Conservation (phyloP, 108 stramenopile species). For the Skeletonema potamos region DNA sequence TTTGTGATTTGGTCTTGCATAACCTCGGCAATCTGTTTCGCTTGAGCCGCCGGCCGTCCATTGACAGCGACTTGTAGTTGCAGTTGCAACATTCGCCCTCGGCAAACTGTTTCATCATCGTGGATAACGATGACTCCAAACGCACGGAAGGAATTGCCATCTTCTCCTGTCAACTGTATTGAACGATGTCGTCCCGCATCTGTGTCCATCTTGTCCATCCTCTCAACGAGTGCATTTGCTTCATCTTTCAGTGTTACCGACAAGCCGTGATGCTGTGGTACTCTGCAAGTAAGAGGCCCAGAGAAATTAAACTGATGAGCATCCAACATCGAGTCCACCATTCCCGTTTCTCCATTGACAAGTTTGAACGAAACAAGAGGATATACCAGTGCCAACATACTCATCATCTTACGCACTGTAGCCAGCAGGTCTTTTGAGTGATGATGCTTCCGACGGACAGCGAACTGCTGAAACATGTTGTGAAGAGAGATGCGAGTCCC, state of each 20-base stretch:
- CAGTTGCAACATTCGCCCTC: slow-evolving; percentile 13
- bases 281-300: background rate
- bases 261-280: background rate
- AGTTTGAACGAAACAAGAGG: slow-evolving; percentile 24
- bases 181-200: background rate
- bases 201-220: slow-evolving; percentile 11
- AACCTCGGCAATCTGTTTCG: slow-evolving; percentile 13
- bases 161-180: slow-evolving; percentile 7
- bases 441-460: slow-evolving; percentile 22
- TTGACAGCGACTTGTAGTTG: slow-evolving; percentile 15
- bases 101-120: background rate
- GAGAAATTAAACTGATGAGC: background rate
- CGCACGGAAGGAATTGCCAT: slow-evolving; percentile 4
- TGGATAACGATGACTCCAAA: slow-evolving; percentile 15
- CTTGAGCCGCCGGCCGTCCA: slow-evolving; percentile 11
- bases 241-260: slow-evolving; percentile 8
- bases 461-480: slow-evolving; percentile 29
- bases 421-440: background rate
- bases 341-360: slow-evolving; percentile 4
- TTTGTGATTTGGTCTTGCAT: background rate
- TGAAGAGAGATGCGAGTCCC: slow-evolving; percentile 24
- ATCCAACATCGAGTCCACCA: background rate
- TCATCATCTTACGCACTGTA: slow-evolving; percentile 8
- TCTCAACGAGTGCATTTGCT: slow-evolving; percentile 5
- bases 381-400: slow-evolving; percentile 19